Evolutionary conservation across 371 early-diverging fungal genomes (phyloP).

Genomic region (Mycotypha africana): DNA sequence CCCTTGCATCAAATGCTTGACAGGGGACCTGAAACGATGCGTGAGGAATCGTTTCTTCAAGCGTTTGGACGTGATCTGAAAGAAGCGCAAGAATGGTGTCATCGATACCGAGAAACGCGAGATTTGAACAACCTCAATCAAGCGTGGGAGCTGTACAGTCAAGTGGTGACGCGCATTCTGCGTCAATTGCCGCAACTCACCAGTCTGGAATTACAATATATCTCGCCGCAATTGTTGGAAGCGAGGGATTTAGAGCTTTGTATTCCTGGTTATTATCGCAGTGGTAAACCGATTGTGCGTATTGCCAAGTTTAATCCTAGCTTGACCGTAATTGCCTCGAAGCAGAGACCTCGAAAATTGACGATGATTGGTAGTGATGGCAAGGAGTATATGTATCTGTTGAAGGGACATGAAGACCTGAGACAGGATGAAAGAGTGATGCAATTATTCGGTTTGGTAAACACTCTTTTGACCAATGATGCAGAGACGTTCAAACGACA

Average conservation of each 20-base stretch:
- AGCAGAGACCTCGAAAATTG: constrained; percentile 89
- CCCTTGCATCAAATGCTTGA: constrained; percentile 90
- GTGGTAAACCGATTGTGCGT: constrained; percentile 82
- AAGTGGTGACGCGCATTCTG: constrained; percentile 82
- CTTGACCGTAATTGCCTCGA: constrained; percentile 85
- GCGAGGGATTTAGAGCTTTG: constrained; percentile 87
- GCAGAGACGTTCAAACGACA: constrained; percentile 93
- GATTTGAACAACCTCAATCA: constrained; percentile 85
- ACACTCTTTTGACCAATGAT: constrained; percentile 83
- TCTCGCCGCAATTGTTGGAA: constrained; percentile 84
- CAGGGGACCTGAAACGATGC: constrained; percentile 89
- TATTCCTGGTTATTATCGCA: constrained; percentile 90
- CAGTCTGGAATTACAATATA: constrained; percentile 84
- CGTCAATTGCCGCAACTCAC: constrained; percentile 81
- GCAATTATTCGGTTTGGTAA: constrained; percentile 97
- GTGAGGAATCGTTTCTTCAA: constrained; percentile 93
- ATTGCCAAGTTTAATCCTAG: constrained; percentile 83
- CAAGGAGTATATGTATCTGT: constrained; percentile 82
- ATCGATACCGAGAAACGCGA: constrained; percentile 71
- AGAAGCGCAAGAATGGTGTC: constrained; percentile 90
- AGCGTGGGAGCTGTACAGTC: constrained; percentile 95
- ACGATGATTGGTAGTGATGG: constrained; percentile 89
- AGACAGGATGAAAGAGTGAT: constrained; percentile 99
- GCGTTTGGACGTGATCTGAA: constrained; percentile 90
- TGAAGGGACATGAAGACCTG: constrained; percentile 98